Conservation (phyloP, 2,329 filamentous ascomycete species). For the Colletotrichum costaricense region DNA sequence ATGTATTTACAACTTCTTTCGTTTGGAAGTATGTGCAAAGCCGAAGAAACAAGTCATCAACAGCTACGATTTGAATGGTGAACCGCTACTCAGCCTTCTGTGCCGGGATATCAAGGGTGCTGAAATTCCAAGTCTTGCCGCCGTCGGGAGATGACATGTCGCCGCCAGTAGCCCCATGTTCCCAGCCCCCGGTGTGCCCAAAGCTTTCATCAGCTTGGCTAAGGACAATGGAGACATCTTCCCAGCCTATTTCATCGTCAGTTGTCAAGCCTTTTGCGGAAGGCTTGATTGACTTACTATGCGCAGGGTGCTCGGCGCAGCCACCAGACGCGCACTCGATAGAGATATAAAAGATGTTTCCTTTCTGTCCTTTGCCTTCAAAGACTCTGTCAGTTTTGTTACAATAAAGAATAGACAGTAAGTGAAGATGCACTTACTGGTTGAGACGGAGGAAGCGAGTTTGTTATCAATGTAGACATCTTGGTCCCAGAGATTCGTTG, state of each 20-base stretch:
- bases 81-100: neutral
- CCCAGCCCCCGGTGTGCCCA: neutral
- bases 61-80: too few relatives aligned
- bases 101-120: neutral
- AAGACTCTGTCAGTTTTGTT: neutral
- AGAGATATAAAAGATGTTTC: constrained; percentile 18
- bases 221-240: constrained; percentile 10
- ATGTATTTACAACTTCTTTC: neutral
- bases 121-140: neutral
- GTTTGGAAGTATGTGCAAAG: neutral
- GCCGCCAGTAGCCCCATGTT: neutral
- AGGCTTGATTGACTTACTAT: neutral
- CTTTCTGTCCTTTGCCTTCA: constrained; percentile 16
- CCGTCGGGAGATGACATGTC: neutral
- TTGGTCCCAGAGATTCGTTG: constrained; percentile 5
- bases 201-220: neutral
- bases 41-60: neutral
- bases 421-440: neutral
- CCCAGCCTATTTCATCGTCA: neutral
- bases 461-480: constrained; percentile 11
- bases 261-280: neutral
- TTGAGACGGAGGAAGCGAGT: neutral
- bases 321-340: constrained; percentile 15
- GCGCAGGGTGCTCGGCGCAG: constrained; percentile 10
- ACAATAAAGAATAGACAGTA: fast-evolving